A percentile compares a stretch with the other conserved stretches of the same genome.
Conservation (phyloP, 2,329 filamentous ascomycete genomes). For the Diaporthe sp. region DNA sequence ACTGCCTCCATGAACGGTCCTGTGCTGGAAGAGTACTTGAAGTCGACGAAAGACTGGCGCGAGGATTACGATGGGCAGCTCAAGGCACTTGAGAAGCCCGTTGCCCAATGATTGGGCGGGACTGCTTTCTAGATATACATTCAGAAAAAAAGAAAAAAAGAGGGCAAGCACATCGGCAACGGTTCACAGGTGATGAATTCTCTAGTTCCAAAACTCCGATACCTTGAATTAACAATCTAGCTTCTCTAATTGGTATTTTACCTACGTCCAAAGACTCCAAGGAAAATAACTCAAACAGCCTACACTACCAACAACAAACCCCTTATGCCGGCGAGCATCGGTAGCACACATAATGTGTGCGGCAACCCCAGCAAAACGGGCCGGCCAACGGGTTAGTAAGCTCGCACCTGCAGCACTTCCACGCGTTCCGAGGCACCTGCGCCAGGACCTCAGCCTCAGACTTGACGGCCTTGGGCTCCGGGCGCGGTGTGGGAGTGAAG, state of each 20-base stretch:
- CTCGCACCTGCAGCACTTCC: not conserved
- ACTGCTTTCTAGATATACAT: no score
- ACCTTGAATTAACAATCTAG: not conserved
- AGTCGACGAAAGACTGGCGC: constrained; percentile 13
- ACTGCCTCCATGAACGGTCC: not conserved
- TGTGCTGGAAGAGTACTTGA: not conserved
- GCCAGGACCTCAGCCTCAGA: no score
- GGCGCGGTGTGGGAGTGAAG: not conserved
- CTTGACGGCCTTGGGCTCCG: not conserved
- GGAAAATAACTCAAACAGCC: not conserved
- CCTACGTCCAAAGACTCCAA: not conserved
- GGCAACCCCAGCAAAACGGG: not conserved
- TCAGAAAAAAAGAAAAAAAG: not conserved
- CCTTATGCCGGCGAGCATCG: not conserved
- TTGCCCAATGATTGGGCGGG: not conserved
- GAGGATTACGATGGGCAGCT: constrained; percentile 1
- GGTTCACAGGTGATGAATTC: not conserved
- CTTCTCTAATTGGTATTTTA: no score
- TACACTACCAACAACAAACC: no score
- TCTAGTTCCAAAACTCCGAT: not conserved
- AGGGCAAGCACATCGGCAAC: not conserved
- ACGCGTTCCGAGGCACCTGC: not conserved
- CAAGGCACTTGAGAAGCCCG: not conserved
- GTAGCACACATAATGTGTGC: not conserved
- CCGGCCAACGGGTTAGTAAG: not conserved